Evolutionary conservation across 768 basidiomycete species (phyloP).

Genomic region (Amanita rimosa): DNA sequence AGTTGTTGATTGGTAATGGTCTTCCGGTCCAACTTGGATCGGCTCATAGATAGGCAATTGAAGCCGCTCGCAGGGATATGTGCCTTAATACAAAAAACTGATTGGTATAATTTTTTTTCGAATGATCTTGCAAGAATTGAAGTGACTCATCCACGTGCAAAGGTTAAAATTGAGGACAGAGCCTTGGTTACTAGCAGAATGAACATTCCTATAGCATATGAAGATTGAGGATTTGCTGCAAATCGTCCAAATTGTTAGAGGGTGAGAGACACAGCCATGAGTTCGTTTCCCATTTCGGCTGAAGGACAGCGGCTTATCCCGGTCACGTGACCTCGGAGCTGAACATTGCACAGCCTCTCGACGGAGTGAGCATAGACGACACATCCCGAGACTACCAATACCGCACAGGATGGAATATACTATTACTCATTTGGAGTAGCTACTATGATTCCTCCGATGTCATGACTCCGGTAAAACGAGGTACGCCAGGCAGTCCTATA

Average conservation of each 20-base stretch:
- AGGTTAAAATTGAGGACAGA: background rate
- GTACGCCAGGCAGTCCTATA: background rate
- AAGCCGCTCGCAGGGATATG: background rate
- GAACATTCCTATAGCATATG: background rate
- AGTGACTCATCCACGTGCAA: background rate
- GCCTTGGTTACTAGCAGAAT: background rate
- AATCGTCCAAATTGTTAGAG: background rate
- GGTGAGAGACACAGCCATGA: background rate
- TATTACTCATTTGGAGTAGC: background rate
- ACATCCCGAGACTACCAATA: background rate
- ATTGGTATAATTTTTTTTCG: background rate
- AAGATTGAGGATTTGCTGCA: background rate
- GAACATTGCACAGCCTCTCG: background rate
- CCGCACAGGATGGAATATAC: background rate
- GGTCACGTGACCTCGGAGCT: background rate
- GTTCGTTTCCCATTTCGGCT: background rate
- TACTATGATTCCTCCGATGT: background rate
- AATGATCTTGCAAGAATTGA: background rate
- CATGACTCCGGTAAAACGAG: background rate
- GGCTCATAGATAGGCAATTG: background rate
- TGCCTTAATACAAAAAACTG: slow-evolving; percentile 1
- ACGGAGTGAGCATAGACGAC: background rate
- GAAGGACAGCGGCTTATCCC: background rate
- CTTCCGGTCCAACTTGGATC: background rate
- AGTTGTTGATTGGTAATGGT: background rate